Percentiles rank a stretch among this genome's conserved stretches.
Conservation (phyloP, 352 stramenopile species). For the Albugo candida region DNA sequence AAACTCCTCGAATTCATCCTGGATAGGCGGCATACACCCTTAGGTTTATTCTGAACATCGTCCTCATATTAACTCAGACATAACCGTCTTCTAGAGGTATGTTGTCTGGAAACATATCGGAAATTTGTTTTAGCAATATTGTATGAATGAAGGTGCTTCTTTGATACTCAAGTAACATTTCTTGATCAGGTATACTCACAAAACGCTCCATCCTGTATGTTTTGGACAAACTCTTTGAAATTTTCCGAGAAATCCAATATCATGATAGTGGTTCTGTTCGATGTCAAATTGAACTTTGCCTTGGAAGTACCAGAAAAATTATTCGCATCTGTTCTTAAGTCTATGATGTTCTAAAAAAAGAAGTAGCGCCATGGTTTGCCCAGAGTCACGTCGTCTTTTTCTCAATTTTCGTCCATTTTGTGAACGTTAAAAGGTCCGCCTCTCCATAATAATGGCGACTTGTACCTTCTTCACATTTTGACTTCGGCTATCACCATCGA, state of each 20-base stretch:
- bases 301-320: neutral
- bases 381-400: conserved; percentile 6
- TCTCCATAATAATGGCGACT: neutral
- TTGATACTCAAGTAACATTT: neutral
- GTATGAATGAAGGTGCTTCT: neutral
- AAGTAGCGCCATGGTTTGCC: conserved; percentile 5
- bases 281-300: neutral
- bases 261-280: too few species aligned
- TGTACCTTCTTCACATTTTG: neutral
- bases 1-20: conserved; percentile 3
- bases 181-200: neutral
- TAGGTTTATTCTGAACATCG: conserved; percentile 1
- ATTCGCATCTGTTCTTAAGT: conserved; percentile 6
- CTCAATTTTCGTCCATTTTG: conserved; percentile 1
- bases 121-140: neutral
- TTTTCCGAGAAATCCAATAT: neutral
- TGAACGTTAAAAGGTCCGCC: neutral
- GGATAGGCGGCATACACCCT: conserved; percentile 6
- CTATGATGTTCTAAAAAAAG: conserved; percentile 4
- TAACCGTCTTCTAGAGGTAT: neutral
- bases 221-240: neutral
- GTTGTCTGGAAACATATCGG: neutral
- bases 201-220: neutral
- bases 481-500: conserved; percentile 1
- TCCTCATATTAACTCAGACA: conserved; percentile 4